Percentiles rank a stretch among this genome's conserved stretches.
phyloP scores from a whole-genome alignment of 495 filamentous ascomycete genomes.

The Penicillium daleae region DNA sequence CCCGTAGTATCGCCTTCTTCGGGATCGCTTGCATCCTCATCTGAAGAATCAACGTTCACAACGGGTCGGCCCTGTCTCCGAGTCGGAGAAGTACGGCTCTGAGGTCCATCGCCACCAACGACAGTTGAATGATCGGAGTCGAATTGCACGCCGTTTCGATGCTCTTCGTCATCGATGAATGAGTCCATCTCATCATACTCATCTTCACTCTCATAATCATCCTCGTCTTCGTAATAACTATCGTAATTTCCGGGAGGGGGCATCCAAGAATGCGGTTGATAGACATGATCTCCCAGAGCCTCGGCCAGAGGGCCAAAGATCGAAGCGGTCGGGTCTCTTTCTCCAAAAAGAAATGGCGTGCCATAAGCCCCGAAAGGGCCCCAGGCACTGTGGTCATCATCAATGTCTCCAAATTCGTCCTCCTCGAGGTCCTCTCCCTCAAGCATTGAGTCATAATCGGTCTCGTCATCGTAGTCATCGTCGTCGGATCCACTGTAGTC shows the following conservation, averaged over 20 bases:
- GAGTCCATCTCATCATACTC: slow-evolving; percentile 44
- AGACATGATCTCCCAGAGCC: slow-evolving; percentile 1
- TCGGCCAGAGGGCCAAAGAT: slow-evolving; percentile 5
- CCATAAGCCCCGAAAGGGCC: slow-evolving; percentile 13
- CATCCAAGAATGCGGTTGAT: slow-evolving; percentile 1
- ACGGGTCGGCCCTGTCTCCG: slow-evolving; percentile 6
- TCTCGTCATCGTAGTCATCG: slow-evolving; percentile 36
- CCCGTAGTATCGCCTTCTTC: slow-evolving; percentile 11
- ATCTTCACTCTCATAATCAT: slow-evolving; percentile 32
- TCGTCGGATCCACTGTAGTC: slow-evolving; percentile 37
- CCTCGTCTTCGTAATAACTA: slow-evolving; percentile 23
- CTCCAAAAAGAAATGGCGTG: slow-evolving; percentile 5
- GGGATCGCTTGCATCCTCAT: slow-evolving; percentile 3
- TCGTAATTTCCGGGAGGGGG: not conserved
- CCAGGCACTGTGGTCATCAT: slow-evolving; percentile 29
- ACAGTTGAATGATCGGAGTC: slow-evolving; percentile 27
- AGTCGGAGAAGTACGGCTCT: not conserved
- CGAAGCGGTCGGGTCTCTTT: slow-evolving; percentile 6
- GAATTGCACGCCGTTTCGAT: slow-evolving; percentile 12
- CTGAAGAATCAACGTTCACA: slow-evolving; percentile 3
- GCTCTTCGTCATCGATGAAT: slow-evolving; percentile 47
- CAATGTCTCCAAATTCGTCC: slow-evolving; percentile 38
- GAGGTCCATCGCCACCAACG: slow-evolving; percentile 6
- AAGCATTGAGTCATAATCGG: slow-evolving; percentile 33
- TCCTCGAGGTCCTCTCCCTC: slow-evolving; percentile 43